Conservation (phyloP, 768 basidiomycete species). For the Termitomyces titanicus region DNA sequence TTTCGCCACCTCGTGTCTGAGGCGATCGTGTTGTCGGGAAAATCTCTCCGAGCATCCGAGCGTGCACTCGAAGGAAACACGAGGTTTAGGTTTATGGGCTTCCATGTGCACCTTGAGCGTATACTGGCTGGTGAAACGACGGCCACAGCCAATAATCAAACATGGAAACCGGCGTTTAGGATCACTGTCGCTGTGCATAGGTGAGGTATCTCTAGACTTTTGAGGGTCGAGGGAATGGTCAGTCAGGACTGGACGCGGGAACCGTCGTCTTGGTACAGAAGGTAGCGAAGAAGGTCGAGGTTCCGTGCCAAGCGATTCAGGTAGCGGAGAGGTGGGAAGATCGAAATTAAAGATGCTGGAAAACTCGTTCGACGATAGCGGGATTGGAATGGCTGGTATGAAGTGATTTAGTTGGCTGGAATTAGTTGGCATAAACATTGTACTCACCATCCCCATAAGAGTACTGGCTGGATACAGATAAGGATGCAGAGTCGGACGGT, state of each 20-base stretch:
- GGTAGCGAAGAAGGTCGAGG: slow-evolving; percentile 5
- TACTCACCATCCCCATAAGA: slow-evolving; percentile 30
- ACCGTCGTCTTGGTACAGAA: slow-evolving; percentile 9
- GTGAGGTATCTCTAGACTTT: slow-evolving; percentile 29
- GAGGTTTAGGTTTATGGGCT: slow-evolving; percentile 50
- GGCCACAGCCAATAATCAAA: slow-evolving; percentile 40
- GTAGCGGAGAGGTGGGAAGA: slow-evolving; percentile 23
- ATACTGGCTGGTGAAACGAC: slow-evolving; percentile 51
- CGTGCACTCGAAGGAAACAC: slow-evolving; percentile 45
- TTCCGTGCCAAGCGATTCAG: slow-evolving; percentile 19
- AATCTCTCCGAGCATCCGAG: slow-evolving; percentile 53
- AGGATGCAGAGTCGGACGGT: neutral
- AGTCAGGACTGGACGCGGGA: slow-evolving; percentile 11
- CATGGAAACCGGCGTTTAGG: slow-evolving; percentile 45
- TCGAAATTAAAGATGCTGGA: slow-evolving; percentile 30
- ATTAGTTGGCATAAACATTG: neutral
- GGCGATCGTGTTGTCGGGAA: slow-evolving; percentile 53
- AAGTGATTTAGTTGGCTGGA: neutral
- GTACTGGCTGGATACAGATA: slow-evolving; percentile 24
- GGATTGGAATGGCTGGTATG: slow-evolving; percentile 27
- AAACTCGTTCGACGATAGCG: slow-evolving; percentile 26
- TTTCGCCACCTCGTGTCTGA: slow-evolving; percentile 56
- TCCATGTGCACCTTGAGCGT: slow-evolving; percentile 54
- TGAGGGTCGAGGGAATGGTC: slow-evolving; percentile 2
- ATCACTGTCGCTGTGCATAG: slow-evolving; percentile 30